Conservation (phyloP, 2,329 filamentous ascomycete genomes). For the Lasiodiplodia hormozganensis region DNA sequence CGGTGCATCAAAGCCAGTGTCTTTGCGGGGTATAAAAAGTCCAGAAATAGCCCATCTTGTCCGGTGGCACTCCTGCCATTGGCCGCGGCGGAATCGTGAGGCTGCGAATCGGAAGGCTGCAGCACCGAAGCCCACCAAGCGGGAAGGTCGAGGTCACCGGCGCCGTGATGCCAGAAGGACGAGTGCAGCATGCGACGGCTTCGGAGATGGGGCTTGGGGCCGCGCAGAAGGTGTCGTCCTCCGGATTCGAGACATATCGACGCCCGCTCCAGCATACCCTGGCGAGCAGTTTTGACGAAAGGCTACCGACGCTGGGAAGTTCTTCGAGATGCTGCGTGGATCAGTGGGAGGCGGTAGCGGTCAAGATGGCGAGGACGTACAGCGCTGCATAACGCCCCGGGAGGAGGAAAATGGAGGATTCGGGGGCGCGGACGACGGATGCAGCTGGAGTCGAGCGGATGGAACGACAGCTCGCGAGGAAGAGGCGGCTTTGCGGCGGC, state of each 20-base stretch:
- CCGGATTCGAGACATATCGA: slow-evolving; percentile 65
- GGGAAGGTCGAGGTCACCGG: slow-evolving; percentile 53
- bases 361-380: slow-evolving; percentile 8
- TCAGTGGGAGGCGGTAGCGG: slow-evolving; percentile 4
- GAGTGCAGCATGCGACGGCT: slow-evolving; percentile 60
- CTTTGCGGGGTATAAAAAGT: slow-evolving; percentile 57
- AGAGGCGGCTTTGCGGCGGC: not conserved
- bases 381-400: slow-evolving; percentile 22
- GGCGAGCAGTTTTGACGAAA: slow-evolving; percentile 27
- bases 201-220: slow-evolving; percentile 46
- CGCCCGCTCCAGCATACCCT: slow-evolving; percentile 65
- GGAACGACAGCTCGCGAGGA: not conserved
- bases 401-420: not conserved
- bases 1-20: slow-evolving; percentile 49
- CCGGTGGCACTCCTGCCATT: not conserved
- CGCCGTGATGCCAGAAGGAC: slow-evolving; percentile 63
- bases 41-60: slow-evolving; percentile 42
- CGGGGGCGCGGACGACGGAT: not conserved
- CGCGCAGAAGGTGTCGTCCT: slow-evolving; percentile 59
- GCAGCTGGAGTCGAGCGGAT: not conserved
- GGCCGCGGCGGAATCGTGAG: slow-evolving; percentile 22
- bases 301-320: slow-evolving; percentile 14
- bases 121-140: slow-evolving; percentile 38
- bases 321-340: not conserved
- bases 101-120: slow-evolving; percentile 13